phyloP scores from a whole-genome alignment of 345 rosid species.

The Xanthoceras sorbifolium region DNA sequence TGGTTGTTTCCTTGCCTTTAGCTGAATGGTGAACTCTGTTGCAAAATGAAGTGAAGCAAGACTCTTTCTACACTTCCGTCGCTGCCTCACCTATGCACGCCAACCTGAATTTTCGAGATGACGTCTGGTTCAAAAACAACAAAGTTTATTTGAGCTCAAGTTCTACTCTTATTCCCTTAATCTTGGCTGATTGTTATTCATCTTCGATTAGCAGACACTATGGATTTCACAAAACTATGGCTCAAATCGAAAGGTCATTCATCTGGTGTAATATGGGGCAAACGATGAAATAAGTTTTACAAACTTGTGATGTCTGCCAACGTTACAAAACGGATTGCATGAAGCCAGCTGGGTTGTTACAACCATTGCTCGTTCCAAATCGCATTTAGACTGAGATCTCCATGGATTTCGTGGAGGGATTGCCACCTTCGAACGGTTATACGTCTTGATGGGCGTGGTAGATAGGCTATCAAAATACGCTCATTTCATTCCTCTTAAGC shows the following conservation, averaged over 20 bases:
- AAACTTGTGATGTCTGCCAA: no score
- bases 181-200: not conserved
- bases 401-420: no score
- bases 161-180: not conserved
- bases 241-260: not conserved
- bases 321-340: no score
- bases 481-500: no score
- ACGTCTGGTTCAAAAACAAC: not conserved
- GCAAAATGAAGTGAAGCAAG: not conserved
- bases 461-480: no score
- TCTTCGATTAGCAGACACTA: not conserved
- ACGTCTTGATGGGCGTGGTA: no score
- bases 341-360: no score
- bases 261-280: not conserved
- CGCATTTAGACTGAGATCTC: no score
- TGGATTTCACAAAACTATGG: not conserved
- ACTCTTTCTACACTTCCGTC: not conserved
- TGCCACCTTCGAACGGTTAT: no score
- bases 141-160: not conserved
- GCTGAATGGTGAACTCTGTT: not conserved
- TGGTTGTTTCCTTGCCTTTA: not conserved
- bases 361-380: no score
- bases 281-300: no score
- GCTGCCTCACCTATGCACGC: no score
- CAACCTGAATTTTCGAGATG: not conserved